Evolutionary conservation across 1,284 basidiomycete genomes (phyloP).

Genomic region (Fomes fomentarius): DNA sequence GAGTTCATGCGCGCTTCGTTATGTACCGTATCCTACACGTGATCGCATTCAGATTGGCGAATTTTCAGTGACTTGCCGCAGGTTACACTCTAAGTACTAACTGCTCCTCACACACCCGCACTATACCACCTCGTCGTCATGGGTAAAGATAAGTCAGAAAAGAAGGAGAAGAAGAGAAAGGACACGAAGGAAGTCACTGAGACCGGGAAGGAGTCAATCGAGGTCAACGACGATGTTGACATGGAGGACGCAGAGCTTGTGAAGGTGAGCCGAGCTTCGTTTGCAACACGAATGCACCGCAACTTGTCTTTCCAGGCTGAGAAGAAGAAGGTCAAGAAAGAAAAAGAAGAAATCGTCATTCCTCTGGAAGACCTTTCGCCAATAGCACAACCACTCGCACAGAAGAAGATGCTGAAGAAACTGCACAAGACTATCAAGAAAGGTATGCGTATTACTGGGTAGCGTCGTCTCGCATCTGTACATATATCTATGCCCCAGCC

Average conservation of each 20-base stretch:
- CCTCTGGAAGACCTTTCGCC: constrained; percentile 85
- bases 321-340: constrained; percentile 60
- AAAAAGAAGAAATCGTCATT: constrained; percentile 65
- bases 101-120: neutral
- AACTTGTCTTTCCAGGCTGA: constrained; percentile 40
- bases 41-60: too few species aligned
- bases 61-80: neutral
- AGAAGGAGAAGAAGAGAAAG: constrained; percentile 64
- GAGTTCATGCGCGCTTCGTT: too few species aligned
- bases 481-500: constrained; percentile 49
- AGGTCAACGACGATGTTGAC: constrained; percentile 49
- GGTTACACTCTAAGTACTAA: neutral
- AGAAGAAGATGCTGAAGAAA: constrained; percentile 91
- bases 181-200: constrained; percentile 42
- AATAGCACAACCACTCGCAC: constrained; percentile 88
- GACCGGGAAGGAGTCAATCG: constrained; percentile 33
- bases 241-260: constrained; percentile 51
- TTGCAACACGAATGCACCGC: neutral
- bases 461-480: constrained; percentile 1
- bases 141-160: constrained; percentile 74
- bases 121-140: constrained; percentile 34
- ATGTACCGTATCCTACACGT: too few species aligned
- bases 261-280: constrained; percentile 38
- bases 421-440: constrained; percentile 93
- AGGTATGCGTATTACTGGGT: constrained; percentile 48